Percentiles rank a stretch among this genome's conserved stretches.
Conservation (phyloP, 441 rosid genomes). For the Raphanus hybrid region DNA sequence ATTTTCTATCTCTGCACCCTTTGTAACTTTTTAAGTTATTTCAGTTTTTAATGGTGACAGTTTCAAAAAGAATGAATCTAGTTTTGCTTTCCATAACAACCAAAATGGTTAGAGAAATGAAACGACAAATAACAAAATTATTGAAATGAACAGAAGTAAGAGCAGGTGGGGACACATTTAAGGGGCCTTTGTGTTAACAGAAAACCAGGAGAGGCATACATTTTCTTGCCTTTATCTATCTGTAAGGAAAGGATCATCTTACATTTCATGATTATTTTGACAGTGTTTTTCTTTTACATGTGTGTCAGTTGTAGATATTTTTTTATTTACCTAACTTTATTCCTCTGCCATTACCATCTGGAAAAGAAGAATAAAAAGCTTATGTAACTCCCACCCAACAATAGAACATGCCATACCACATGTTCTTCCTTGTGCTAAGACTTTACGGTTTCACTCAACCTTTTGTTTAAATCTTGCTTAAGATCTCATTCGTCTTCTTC, state of each 20-base stretch:
- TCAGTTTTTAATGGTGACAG: conserved; percentile 42
- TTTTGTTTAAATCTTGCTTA: conserved; percentile 28
- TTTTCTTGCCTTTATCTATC: conserved; percentile 51
- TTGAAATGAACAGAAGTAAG: conserved; percentile 36
- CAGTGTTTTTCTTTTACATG: conserved; percentile 42
- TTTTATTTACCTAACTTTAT: conserved; percentile 41
- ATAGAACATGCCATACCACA: conserved; percentile 40
- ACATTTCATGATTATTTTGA: conserved; percentile 41
- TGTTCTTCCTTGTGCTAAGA: conserved; percentile 37
- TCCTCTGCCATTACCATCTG: conserved; percentile 42
- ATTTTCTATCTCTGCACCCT: conserved; percentile 5
- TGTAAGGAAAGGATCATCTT: conserved; percentile 31
- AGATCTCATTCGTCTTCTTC: conserved; percentile 35
- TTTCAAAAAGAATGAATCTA: conserved; percentile 49
- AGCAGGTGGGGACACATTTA: conserved; percentile 46
- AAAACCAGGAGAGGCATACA: conserved; percentile 60
- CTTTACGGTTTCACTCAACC: conserved; percentile 38
- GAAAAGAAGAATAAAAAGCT: conserved; percentile 15
- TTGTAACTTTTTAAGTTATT: conserved; percentile 6
- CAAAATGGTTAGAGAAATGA: conserved; percentile 30
- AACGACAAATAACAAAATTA: conserved; percentile 20
- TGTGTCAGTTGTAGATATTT: conserved; percentile 39
- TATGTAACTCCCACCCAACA: conserved; percentile 42
- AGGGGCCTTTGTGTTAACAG: conserved; percentile 53
- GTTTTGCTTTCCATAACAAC: conserved; percentile 49